phyloP scores from a whole-genome alignment of 164 flowering plant genomes.

The Echeveria elegans region DNA sequence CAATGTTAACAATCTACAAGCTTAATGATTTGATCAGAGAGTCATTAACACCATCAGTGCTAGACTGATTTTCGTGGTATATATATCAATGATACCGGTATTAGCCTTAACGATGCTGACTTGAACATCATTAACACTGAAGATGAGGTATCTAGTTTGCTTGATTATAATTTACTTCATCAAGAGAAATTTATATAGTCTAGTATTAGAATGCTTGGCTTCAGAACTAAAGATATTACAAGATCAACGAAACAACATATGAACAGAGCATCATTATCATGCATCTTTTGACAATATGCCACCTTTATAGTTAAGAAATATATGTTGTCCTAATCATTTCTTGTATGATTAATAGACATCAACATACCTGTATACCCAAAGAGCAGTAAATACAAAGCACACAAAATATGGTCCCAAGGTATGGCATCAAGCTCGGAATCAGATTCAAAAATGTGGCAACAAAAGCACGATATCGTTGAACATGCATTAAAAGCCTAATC shows the following conservation, averaged over 20 bases:
- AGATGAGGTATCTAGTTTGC: not conserved
- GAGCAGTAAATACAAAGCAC: slow-evolving; percentile 79
- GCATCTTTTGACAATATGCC: not conserved
- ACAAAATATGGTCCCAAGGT: slow-evolving; percentile 86
- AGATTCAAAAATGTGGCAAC: slow-evolving; percentile 83
- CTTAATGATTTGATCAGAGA: not conserved
- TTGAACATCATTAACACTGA: not conserved
- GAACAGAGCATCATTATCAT: too few relatives aligned
- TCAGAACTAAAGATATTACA: not conserved
- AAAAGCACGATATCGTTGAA: slow-evolving; percentile 71
- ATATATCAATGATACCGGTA: not conserved
- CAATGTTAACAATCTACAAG: not conserved
- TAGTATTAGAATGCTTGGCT: not conserved
- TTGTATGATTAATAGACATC: not conserved
- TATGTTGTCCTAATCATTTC: not conserved
- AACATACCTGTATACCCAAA: slow-evolving; percentile 80
- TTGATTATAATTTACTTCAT: not conserved
- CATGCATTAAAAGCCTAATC: slow-evolving; percentile 79
- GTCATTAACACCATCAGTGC: not conserved
- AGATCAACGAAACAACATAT: not conserved
- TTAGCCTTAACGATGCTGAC: not conserved
- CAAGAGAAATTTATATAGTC: not conserved
- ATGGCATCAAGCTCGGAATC: slow-evolving; percentile 92
- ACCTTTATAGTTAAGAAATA: not conserved
- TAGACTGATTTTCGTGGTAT: not conserved